These are phyloP conservation scores for Moesziomyces antarcticus DNA, from an alignment of 1,284 basidiomycete genomes.

Conservation along the genomic window DNA sequence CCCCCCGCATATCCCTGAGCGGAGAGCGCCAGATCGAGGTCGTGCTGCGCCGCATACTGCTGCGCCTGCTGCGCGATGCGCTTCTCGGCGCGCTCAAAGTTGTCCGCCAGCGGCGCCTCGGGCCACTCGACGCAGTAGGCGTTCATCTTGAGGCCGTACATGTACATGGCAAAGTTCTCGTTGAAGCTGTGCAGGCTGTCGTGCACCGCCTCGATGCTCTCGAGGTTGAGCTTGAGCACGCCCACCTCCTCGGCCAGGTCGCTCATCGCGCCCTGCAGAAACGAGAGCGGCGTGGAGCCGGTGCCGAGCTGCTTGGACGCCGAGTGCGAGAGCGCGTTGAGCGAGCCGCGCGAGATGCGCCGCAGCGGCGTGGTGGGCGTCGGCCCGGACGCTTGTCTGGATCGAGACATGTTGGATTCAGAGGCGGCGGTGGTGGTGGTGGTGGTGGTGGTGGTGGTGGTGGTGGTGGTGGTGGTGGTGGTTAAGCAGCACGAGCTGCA, in stretches of 20 bases:
- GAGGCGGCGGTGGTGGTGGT: too few species aligned
- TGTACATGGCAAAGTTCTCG: constrained; percentile 89
- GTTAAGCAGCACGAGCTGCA: constrained; percentile 6
- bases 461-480: constrained; percentile 2
- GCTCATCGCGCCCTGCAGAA: constrained; percentile 82
- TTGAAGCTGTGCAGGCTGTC: constrained; percentile 85
- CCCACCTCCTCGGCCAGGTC: constrained; percentile 90
- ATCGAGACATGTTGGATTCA: too few species aligned
- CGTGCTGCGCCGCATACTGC: constrained; percentile 42
- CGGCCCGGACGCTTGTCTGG: constrained; percentile 18
- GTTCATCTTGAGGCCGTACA: constrained; percentile 94
- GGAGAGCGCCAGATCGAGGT: constrained; percentile 22
- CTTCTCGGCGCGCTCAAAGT: constrained; percentile 56
- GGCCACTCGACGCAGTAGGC: constrained; percentile 90
- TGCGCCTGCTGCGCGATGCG: constrained; percentile 47
- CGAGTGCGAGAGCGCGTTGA: constrained; percentile 78
- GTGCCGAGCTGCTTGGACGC: constrained; percentile 68
- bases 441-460: background rate
- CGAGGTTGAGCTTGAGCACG: constrained; percentile 79
- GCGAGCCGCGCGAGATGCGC: constrained; percentile 88
- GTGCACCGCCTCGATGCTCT: constrained; percentile 78
- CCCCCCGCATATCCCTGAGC: constrained; percentile 4
- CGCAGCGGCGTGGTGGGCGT: constrained; percentile 78
- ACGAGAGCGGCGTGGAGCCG: constrained; percentile 78
- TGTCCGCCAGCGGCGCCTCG: constrained; percentile 70